Evolutionary conservation across 179 eudicot species (phyloP).

Genomic region (Beta macrorhiza): DNA sequence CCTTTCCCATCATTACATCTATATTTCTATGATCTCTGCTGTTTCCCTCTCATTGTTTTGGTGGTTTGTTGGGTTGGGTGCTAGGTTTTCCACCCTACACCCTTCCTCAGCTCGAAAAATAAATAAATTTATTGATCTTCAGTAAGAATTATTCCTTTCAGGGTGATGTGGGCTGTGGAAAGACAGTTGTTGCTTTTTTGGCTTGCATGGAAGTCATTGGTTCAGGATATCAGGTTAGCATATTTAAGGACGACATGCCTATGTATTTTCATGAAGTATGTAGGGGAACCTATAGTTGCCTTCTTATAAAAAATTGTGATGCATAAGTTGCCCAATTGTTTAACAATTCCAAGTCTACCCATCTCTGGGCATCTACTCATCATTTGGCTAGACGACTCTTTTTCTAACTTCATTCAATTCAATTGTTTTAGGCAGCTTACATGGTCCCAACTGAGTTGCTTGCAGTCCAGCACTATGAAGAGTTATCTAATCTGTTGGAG

Average conservation of each 20-base stretch:
- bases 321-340: not conserved
- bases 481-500: slow-evolving; percentile 57
- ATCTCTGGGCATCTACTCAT: not conserved
- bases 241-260: not conserved
- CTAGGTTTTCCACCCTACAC: not conserved
- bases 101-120: not conserved
- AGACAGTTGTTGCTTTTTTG: slow-evolving; percentile 92
- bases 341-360: not conserved
- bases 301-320: not conserved
- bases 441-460: slow-evolving; percentile 99
- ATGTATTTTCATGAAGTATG: not conserved
- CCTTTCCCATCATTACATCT: not conserved
- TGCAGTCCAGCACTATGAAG: slow-evolving; percentile 87
- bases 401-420: not conserved
- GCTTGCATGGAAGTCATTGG: slow-evolving; percentile 95
- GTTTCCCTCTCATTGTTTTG: not conserved
- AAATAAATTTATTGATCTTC: not conserved
- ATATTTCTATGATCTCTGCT: not conserved
- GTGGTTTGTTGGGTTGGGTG: not conserved
- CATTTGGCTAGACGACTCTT: not conserved
- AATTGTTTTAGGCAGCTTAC: slow-evolving; percentile 72
- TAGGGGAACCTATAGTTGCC: not conserved
- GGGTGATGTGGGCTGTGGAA: slow-evolving; percentile 99
- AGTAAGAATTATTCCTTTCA: slow-evolving; percentile 32
- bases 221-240: slow-evolving; percentile 83